Base-by-base conservation (phyloP, 2,329 filamentous ascomycete species). In the Verticillium isaacii region DNA sequence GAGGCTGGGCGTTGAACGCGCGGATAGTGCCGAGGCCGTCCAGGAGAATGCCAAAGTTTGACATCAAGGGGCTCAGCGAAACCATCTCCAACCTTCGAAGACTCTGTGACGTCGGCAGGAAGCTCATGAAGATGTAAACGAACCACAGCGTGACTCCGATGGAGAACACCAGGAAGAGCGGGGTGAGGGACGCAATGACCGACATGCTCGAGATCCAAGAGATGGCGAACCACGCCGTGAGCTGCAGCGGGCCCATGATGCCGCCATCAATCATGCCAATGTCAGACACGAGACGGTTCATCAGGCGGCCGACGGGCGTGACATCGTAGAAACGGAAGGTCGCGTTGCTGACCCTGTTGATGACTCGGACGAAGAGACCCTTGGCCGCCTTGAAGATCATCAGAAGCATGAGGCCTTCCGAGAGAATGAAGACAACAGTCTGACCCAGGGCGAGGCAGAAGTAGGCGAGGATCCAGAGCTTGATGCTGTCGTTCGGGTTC, bases 291-390 rank as follows among this genome's bases (percentile, higher is more conserved):
- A 97, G 82, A 8, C 93, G 86, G 72, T 97, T 97, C 91, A 97
- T 97, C 64, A 97, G 79, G 56, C 93, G 86, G 0, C 93, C 93
- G 0, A 96, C 88, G 0, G 93, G 93, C 0, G 93, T 97, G 4
- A 92, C 87, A 71, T 97, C 93, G 76, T 96, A 95, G 74, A 93
- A 97, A 1, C 92, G 87, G 76, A 97, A 96, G 0, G 89, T 93
- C 0, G 93, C 91, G 68, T 87, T 85, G 70, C 89, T 89, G 58
- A 97, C 91, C 59, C 84, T 85, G 1, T 83, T 77, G 75, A 97
- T 86, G 23, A 92, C 90, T 45, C 86, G 81, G 64, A 80, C 80
- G 74, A 97, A 97, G 58, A 97, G 84, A 7, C 81, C 78, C 67
- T 89, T 90, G 0, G 91, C 91, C 0, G 93, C 91, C 36, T 85